Base-by-base conservation (phyloP, 768 basidiomycete genomes). In the Boletus bicolor region DNA sequence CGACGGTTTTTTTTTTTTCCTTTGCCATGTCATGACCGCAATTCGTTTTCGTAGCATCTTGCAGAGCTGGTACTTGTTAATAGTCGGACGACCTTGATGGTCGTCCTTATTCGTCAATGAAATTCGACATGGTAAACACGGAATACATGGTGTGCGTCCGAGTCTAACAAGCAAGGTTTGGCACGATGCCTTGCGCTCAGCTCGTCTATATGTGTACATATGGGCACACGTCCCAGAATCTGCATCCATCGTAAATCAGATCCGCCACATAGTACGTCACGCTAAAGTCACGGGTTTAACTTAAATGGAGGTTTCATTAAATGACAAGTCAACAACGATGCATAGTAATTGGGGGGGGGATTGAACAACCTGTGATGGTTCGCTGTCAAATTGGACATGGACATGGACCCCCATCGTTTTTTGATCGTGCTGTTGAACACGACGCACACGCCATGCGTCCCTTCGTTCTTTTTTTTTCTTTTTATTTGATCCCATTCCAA, bases 31-130 rank as follows among this genome's bases (percentile, higher is more conserved):
- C 62, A 52, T 64, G 58, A 49, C 37, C 37, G 3, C 44, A 2
- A 14, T 57, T 67, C 39, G 51, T 38, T 51, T 50, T 60, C 35
- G 55, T 57, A 54, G 55, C 45, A 67, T 44, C 53, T 19, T 10
- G 45, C 39, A 54, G 26, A 50, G 59, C 64, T 56, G 36, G 65
- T 53, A 54, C 54, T 55, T 37, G 45, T 37, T 11, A 4, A n/a
- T 24, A 14, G 50, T 53, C 8, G 32, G 51, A 34, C 49, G 55
- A 36, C 44, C 66, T 66, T 4, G 65, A 66, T 1, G 64, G 64
- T 57, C 57, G 51, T 38, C 39, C 12, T 42, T 19, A 24, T 36
- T 37, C n/a, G 19, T 19, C 42, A 24, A 10, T 37, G 49, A 54
- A 61, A 47, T 54, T 45, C 21, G 48, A 53, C 26, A 55, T 55